Conservation (phyloP, 2,329 filamentous ascomycete genomes). For the Hawksworthiomyces lignivorus region DNA sequence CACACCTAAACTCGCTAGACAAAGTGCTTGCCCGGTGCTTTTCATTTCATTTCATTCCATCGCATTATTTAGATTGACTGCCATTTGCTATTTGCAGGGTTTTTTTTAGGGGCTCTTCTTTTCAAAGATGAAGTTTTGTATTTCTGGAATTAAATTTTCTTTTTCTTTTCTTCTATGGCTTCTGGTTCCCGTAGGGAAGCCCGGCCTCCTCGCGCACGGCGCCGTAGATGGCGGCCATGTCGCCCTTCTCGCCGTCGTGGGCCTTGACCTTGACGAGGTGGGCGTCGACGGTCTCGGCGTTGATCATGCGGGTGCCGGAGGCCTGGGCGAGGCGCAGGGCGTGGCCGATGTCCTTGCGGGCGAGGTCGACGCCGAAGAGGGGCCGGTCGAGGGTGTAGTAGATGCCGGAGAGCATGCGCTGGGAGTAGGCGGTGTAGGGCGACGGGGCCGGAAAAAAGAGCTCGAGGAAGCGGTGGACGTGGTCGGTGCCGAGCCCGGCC, state of each 20-base stretch:
- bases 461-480: constrained; percentile 64
- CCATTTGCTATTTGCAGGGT: too few species aligned
- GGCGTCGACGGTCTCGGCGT: constrained; percentile 58
- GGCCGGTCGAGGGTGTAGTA: constrained; percentile 71
- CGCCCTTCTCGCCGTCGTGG: constrained; percentile 59
- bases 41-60: too few species aligned
- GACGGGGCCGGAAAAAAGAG: constrained; percentile 67
- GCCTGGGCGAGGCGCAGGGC: constrained; percentile 58
- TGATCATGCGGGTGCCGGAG: constrained; percentile 54
- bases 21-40: too few species aligned
- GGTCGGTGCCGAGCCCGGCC: constrained; percentile 61
- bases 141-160: too few species aligned
- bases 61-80: too few species aligned
- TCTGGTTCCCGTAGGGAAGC: constrained; percentile 62
- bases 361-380: constrained; percentile 76
- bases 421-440: constrained; percentile 67
- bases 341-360: constrained; percentile 74
- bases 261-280: constrained; percentile 65
- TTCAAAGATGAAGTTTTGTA: too few species aligned
- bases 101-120: too few species aligned
- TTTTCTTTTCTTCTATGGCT: constrained; percentile 13
- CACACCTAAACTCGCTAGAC: too few species aligned
- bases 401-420: constrained; percentile 65
- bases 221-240: constrained; percentile 78
- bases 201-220: constrained; percentile 67